Base-by-base conservation (phyloP, 495 filamentous ascomycete genomes). In the Xylaria telfairii region DNA sequence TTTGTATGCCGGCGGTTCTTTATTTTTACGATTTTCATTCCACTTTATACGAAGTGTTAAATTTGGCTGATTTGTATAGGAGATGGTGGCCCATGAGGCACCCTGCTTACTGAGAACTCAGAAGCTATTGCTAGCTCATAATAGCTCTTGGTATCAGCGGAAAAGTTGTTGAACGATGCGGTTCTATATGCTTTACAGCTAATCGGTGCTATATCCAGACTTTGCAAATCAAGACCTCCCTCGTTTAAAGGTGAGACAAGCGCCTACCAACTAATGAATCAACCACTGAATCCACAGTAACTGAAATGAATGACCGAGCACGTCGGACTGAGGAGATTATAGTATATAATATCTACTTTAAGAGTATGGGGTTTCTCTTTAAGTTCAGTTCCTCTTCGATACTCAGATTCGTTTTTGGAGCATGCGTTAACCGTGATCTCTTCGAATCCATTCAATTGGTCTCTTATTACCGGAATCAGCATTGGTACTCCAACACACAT, bases 91-190 rank as follows among this genome's bases (percentile, higher is more conserved):
- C n/a, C 12, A 32, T 6, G 6, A 15, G 30, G 10, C 7, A 32
- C 21, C 3, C 19, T 34, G 56, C 56, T 59, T 1, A 59, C 56
- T 59, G 4, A 12, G 10, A 37, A 49, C 21, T 19, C 17, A n/a
- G 21, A 59, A 59, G 56, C 30, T 30, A 15, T 61, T 73, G 0
- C 82, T 83, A 13, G 80, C 85, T 70, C 76, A 87, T 64, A 81
- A 77, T 87, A 30, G 81, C 77, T 15, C 76, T 88, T 1, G 78
- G 73, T 53, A 2, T 37, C 12, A 73, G 80, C 56, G 84, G 84
- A 1, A 75, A 60, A 19, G 76, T 86, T 37, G 47, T 78, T 10
- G 81, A 87, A 68, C 80, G 85, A 72, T 84, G 86, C 4, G 79
- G 34, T 28, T 87, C 81, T 68, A 37, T 76, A 0, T 46, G 78